Evolutionary conservation across 345 rosid species (phyloP), one percentile per base, ranked within the genome.

Genomic region (Atalantia buxifolia): DNA sequence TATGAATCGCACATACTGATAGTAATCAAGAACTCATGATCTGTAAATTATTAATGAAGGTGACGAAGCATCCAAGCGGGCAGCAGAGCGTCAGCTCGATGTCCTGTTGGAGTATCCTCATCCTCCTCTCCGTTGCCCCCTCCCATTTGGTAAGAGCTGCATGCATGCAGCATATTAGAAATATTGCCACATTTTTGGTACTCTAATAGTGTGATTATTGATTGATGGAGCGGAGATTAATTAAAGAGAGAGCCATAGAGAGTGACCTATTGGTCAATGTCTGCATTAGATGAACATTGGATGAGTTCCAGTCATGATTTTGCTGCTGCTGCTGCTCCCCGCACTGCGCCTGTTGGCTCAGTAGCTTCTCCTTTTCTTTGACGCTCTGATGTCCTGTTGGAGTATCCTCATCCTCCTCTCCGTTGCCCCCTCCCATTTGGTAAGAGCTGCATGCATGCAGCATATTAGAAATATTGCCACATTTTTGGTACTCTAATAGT

Each of bases 341-440:
- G 83, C 76, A 69, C 12, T 79, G 83, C 59, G 69, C 74, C 64
- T 82, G 65, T 72, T 88, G 86, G 50, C 78, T 79, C 36, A 79
- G 30, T 57, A 69, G 82, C 87, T 89, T 90, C 84, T 91, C 97
- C 87, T 81, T 90, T 53, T 92, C 98, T 82, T 90, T 93, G n/a
- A n/a, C n/a, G n/a, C n/a, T n/a, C n/a, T n/a, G 79, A 19, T 78
- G 66, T 19, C 80, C 84, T 21, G 75, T 62, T 2, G 78, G 33
- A 74, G 19, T 76, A 19, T 76, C 69, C 66, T 79, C 81, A 4
- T 81, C 88, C 31, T 79, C 90, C 31, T 79, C 90, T 42, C 72
- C 77, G 5, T 13, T 77, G 70, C 14, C 66, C 53, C 66, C 62
- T 27, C 66, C 70, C 31, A 72, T 76, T 40, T 66, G 81, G 76